Percentiles rank a stretch among this genome's conserved stretches.
These are phyloP conservation scores for Phytophthora hibernalis DNA, from an alignment of 352 stramenopile genomes.

Conservation along the genomic window DNA sequence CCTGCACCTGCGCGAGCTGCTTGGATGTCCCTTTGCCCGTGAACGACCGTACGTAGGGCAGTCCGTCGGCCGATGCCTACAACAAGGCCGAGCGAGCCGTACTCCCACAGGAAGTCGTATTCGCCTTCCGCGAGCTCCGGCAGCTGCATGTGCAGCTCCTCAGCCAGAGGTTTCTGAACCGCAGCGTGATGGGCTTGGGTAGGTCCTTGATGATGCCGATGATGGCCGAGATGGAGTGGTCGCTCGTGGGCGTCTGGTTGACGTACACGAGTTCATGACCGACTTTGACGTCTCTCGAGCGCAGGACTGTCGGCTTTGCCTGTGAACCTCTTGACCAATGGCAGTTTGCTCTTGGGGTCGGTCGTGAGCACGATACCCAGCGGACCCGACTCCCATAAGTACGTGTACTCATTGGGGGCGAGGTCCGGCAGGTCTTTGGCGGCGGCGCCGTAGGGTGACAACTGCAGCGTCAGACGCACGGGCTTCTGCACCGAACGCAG, in stretches of 20 bases:
- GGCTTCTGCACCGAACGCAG: slow-evolving; percentile 74
- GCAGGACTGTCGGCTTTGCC: slow-evolving; percentile 58
- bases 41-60: slow-evolving; percentile 83
- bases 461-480: slow-evolving; percentile 70
- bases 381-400: slow-evolving; percentile 73
- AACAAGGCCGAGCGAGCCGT: slow-evolving; percentile 75
- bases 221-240: slow-evolving; percentile 76
- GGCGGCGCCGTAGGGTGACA: slow-evolving; percentile 61
- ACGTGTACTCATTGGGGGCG: slow-evolving; percentile 84
- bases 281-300: slow-evolving; percentile 58
- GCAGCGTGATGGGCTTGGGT: slow-evolving; percentile 80
- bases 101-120: slow-evolving; percentile 89
- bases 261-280: slow-evolving; percentile 84
- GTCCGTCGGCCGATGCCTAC: slow-evolving; percentile 59
- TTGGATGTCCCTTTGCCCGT: slow-evolving; percentile 82
- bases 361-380: slow-evolving; percentile 78
- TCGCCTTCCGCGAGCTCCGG: slow-evolving; percentile 66
- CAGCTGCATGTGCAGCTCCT: slow-evolving; percentile 58
- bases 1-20: slow-evolving; percentile 70
- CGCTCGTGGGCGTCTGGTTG: slow-evolving; percentile 74
- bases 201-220: slow-evolving; percentile 82
- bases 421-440: slow-evolving; percentile 60
- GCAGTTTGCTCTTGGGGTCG: slow-evolving; percentile 71
- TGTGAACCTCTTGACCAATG: slow-evolving; percentile 81
- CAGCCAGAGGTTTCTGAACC: slow-evolving; percentile 69